Evolutionary conservation across 106 monocot genomes (phyloP), one percentile per base, ranked within the genome.

Genomic region (Acanthochlamys bracteata): DNA sequence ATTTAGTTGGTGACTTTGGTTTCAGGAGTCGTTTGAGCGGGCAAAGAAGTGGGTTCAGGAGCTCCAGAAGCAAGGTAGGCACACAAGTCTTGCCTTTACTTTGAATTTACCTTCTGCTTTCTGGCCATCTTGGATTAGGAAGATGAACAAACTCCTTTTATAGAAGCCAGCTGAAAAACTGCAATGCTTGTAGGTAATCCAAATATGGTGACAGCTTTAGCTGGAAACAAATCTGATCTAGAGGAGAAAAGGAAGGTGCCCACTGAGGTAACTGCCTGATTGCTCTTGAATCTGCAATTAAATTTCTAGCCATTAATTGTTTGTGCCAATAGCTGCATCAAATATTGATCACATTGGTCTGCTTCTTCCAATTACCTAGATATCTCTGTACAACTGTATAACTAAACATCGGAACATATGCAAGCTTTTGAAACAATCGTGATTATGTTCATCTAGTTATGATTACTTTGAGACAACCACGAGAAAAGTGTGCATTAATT

Each of bases 41-140:
- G 94, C 94, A 15, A 94, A 94, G 68, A 94, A 94, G 67, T 94
- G 94, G 94, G 94, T 90, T 27, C 76, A 73, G 64, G 93, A 94
- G 67, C 77, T 94, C 4, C 83, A 89, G 53, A 86, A 89, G 24
- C 94, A 94, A 84, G 89, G 93, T 94, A 53, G 43, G 49, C 49
- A 2, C 12, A 1, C 41, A 20, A 62, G n/a, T 17, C 10, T 49
- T 49, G 10, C 9, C 17, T 49, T 17, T 49, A 10, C 17, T 49
- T 49, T 40, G 61, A 62, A 62, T 41, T 20, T 8, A 13, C 4
- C 10, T 62, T 13, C 17, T 0, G 39, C 20, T 14, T 7, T 23
- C 13, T 60, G 24, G 60, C 7, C 25, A 4, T 26, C 27, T 17
- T 15, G 9, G 10, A 26, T 60, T 10, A 4, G 2, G 12, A 3